Evolutionary conservation across 257 asterid species (phyloP).

Genomic region (Haberlea rhodopensis): DNA sequence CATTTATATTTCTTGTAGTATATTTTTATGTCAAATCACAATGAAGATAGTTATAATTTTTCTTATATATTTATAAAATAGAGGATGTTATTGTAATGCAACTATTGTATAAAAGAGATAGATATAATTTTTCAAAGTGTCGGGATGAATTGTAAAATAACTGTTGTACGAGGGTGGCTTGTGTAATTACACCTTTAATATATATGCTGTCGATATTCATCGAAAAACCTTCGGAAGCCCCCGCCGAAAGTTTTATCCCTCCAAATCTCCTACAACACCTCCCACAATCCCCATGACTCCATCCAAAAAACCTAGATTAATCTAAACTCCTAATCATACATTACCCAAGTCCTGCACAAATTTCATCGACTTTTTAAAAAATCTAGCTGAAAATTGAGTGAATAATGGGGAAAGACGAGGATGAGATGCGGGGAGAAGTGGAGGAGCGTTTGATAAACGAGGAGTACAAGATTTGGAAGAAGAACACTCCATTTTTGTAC

Average conservation of each 20-base stretch:
- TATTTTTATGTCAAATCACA: too few relatives aligned
- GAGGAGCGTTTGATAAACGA: slow-evolving; percentile 86
- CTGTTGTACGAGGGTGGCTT: too few relatives aligned
- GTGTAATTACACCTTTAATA: too few relatives aligned
- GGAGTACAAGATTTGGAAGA: slow-evolving; percentile 97
- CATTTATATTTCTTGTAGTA: too few relatives aligned
- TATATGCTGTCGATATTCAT: too few relatives aligned
- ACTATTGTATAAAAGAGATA: too few relatives aligned
- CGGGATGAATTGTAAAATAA: too few relatives aligned
- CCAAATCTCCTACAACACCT: slow-evolving; percentile 31
- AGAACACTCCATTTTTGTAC: slow-evolving; percentile 84
- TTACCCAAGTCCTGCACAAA: neutral
- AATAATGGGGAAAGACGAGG: slow-evolving; percentile 85
- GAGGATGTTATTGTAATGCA: too few relatives aligned
- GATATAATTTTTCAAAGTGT: too few relatives aligned
- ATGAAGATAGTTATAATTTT: too few relatives aligned
- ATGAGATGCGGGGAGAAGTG: slow-evolving; percentile 83
- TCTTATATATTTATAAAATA: too few relatives aligned
- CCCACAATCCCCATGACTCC: slow-evolving; percentile 16
- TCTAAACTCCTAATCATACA: slow-evolving; percentile 24
- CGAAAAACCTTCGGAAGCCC: too few relatives aligned
- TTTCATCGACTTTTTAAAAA: neutral
- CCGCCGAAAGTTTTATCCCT: slow-evolving; percentile 22
- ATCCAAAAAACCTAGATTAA: neutral
- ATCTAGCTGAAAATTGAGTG: slow-evolving; percentile 2